A percentile compares a stretch with the other conserved stretches of the same genome.
phyloP scores from a whole-genome alignment of 495 filamentous ascomycete genomes.

The Xylaria intraflava region DNA sequence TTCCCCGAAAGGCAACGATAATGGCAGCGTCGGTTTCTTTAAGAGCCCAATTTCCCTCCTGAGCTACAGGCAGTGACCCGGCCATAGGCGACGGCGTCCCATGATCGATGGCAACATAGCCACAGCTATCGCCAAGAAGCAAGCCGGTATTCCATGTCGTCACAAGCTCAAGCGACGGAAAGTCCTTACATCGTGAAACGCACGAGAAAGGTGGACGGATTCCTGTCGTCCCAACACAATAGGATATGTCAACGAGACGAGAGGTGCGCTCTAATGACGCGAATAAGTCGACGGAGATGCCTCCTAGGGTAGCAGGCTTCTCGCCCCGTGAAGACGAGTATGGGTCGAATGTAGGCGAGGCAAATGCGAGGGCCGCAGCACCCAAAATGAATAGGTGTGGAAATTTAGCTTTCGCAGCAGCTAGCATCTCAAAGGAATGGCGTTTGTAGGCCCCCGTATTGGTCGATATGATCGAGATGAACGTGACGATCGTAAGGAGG shows the following conservation, averaged over 20 bases:
- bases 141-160: conserved; percentile 86
- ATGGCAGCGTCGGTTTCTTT: conserved; percentile 39
- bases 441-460: background rate
- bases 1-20: conserved; percentile 89
- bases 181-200: conserved; percentile 74
- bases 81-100: conserved; percentile 31
- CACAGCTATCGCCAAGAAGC: conserved; percentile 83
- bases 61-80: conserved; percentile 28
- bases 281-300: conserved; percentile 63
- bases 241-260: conserved; percentile 86
- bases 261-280: conserved; percentile 76
- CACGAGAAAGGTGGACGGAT: conserved; percentile 78
- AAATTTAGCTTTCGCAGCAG: background rate
- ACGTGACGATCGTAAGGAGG: background rate
- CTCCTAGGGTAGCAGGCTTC: conserved; percentile 16
- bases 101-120: conserved; percentile 85
- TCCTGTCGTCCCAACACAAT: conserved; percentile 82
- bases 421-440: conserved; percentile 4
- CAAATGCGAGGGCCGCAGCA: conserved; percentile 4
- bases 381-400: conserved; percentile 1
- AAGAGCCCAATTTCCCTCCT: background rate
- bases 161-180: conserved; percentile 69
- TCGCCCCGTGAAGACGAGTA: conserved; percentile 7
- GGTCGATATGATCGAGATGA: too few species aligned
- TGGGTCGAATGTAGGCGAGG: conserved; percentile 14